Conservation (phyloP, 768 basidiomycete genomes). For the Grammothele lineata region DNA sequence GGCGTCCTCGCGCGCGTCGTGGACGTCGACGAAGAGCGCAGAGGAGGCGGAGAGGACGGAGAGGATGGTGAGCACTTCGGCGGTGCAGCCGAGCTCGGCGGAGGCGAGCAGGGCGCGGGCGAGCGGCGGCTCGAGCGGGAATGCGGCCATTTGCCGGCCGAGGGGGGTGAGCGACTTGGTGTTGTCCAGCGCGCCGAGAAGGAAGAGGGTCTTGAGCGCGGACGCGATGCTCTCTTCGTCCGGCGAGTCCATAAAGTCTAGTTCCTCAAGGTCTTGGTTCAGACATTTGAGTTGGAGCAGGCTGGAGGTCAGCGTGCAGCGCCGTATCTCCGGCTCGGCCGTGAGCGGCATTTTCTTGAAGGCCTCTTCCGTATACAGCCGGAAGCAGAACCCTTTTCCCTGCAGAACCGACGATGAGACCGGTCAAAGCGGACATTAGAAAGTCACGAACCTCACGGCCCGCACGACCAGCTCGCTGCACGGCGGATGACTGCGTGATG, state of each 20-base stretch:
- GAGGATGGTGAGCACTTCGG: constrained; percentile 80
- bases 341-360: constrained; percentile 64
- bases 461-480: constrained; percentile 93
- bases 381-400: constrained; percentile 84
- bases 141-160: constrained; percentile 83
- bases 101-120: constrained; percentile 81
- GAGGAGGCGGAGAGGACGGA: constrained; percentile 80
- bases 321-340: constrained; percentile 85
- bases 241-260: constrained; percentile 89
- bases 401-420: constrained; percentile 23
- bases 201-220: constrained; percentile 67
- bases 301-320: constrained; percentile 79
- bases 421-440: background rate
- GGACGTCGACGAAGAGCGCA: constrained; percentile 74
- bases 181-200: constrained; percentile 74
- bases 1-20: constrained; percentile 70
- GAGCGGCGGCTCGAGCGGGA: constrained; percentile 86
- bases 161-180: constrained; percentile 61
- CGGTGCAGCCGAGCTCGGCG: constrained; percentile 62
- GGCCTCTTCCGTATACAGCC: constrained; percentile 83
- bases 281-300: constrained; percentile 85
- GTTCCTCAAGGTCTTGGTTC: constrained; percentile 70
- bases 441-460: constrained; percentile 72
- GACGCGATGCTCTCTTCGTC: constrained; percentile 59
- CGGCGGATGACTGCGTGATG: constrained; percentile 87